These are phyloP conservation scores for Globisporangium recalcitrans DNA, from an alignment of 352 stramenopile genomes.

Conservation along the genomic window DNA sequence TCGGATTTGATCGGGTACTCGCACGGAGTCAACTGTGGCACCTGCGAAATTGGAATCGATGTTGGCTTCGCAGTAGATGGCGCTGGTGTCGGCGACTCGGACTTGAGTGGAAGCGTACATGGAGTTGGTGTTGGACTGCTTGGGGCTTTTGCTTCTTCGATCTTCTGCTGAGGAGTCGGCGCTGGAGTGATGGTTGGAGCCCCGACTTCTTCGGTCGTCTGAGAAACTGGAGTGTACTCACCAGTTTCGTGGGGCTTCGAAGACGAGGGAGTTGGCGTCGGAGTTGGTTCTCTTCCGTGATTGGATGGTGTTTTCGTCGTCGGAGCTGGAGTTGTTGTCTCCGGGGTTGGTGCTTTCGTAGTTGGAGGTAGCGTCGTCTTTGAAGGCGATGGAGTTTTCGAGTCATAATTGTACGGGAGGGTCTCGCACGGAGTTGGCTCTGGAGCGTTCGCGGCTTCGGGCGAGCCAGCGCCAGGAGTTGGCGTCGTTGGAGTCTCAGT, in stretches of 20 bases:
- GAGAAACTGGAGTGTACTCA: no score
- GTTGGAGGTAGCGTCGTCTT: background rate
- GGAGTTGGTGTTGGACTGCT: background rate
- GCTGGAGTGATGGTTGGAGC: background rate
- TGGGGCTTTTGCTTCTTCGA: background rate
- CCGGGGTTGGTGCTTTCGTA: background rate
- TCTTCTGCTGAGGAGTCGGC: background rate
- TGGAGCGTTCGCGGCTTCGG: background rate
- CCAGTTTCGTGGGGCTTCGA: background rate
- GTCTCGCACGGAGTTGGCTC: background rate
- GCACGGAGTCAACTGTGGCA: conserved; percentile 1
- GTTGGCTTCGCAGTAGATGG: background rate
- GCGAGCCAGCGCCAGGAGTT: background rate
- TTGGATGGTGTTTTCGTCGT: background rate
- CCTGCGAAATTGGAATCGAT: background rate
- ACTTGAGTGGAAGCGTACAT: background rate
- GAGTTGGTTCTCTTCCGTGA: no score
- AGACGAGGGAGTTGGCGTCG: background rate
- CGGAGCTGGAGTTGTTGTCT: background rate
- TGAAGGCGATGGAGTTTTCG: background rate
- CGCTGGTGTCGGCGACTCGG: background rate
- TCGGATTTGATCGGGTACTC: conserved; percentile 6
- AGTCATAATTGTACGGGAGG: conserved; percentile 5
- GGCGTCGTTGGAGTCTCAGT: background rate
- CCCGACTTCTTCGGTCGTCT: no score